phyloP scores from a whole-genome alignment of 805 yeast species.

The Saccharomycopsis schoenii region DNA sequence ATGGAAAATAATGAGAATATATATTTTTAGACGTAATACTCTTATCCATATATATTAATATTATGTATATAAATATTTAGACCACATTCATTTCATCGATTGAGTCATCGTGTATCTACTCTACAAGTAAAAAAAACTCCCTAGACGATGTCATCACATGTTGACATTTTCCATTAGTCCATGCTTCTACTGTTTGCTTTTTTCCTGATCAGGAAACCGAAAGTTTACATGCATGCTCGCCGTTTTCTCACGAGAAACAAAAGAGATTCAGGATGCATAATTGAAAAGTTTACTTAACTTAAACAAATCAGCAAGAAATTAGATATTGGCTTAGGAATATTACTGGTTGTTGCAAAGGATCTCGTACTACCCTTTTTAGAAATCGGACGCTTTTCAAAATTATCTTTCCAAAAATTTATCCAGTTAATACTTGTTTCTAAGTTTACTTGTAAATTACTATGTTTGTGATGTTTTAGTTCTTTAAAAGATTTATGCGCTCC shows the following conservation, averaged over 20 bases:
- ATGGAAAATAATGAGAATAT: not conserved
- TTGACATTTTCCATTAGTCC: not conserved
- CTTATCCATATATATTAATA: too few relatives aligned
- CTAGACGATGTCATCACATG: conserved; percentile 1
- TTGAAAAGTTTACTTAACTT: not conserved
- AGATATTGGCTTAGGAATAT: not conserved
- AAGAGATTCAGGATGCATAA: not conserved
- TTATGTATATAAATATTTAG: not conserved
- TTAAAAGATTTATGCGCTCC: not conserved
- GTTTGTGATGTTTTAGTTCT: not conserved
- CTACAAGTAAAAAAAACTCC: not conserved
- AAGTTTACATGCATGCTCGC: not conserved
- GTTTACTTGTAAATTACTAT: not conserved
- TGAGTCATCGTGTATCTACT: conserved; percentile 1
- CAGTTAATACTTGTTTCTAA: not conserved
- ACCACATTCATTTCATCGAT: not conserved
- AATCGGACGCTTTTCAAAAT: not conserved
- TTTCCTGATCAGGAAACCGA: not conserved
- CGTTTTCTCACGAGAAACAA: not conserved
- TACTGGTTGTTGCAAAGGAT: not conserved
- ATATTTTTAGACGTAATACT: not conserved
- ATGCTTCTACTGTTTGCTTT: not conserved
- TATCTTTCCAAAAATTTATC: conserved; percentile 1
- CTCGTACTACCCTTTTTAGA: not conserved
- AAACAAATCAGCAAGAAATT: not conserved